Evolutionary conservation across 805 yeast species (phyloP).

Genomic region (Candida adriatica): DNA sequence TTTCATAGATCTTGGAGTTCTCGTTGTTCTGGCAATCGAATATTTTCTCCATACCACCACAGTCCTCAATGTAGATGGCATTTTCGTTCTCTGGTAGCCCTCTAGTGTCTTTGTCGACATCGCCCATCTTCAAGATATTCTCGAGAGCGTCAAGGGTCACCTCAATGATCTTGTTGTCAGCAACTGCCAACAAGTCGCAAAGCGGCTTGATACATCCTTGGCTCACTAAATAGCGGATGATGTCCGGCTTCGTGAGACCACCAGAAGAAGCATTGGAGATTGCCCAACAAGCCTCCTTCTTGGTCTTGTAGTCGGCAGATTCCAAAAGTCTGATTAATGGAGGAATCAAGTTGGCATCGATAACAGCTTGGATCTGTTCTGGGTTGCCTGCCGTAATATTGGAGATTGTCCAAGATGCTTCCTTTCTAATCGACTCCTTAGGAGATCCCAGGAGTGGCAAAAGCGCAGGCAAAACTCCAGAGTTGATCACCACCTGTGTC

Average conservation of each 20-base stretch:
- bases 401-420: slow-evolving; percentile 98
- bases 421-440: slow-evolving; percentile 90
- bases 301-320: slow-evolving; percentile 89
- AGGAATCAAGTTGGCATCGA: slow-evolving; percentile 90
- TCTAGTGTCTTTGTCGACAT: slow-evolving; percentile 74
- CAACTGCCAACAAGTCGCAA: slow-evolving; percentile 83
- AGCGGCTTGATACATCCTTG: slow-evolving; percentile 98
- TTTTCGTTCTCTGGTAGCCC: slow-evolving; percentile 71
- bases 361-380: slow-evolving; percentile 94
- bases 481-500: slow-evolving; percentile 90
- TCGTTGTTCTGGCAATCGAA: slow-evolving; percentile 87
- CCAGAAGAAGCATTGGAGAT: slow-evolving; percentile 97
- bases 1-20: slow-evolving; percentile 87
- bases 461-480: slow-evolving; percentile 84
- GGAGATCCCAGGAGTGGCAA: slow-evolving; percentile 73
- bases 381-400: slow-evolving; percentile 97
- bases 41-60: slow-evolving; percentile 97
- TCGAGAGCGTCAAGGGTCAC: slow-evolving; percentile 94
- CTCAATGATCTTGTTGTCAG: slow-evolving; percentile 88
- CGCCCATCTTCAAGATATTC: slow-evolving; percentile 91
- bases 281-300: slow-evolving; percentile 99
- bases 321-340: slow-evolving; percentile 75
- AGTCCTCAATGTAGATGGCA: slow-evolving; percentile 91
- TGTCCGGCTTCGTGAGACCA: slow-evolving; percentile 86
- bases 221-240: slow-evolving; percentile 82